Evolutionary conservation across 768 basidiomycete genomes (phyloP).

Genomic region (Hortiboletus campestris): DNA sequence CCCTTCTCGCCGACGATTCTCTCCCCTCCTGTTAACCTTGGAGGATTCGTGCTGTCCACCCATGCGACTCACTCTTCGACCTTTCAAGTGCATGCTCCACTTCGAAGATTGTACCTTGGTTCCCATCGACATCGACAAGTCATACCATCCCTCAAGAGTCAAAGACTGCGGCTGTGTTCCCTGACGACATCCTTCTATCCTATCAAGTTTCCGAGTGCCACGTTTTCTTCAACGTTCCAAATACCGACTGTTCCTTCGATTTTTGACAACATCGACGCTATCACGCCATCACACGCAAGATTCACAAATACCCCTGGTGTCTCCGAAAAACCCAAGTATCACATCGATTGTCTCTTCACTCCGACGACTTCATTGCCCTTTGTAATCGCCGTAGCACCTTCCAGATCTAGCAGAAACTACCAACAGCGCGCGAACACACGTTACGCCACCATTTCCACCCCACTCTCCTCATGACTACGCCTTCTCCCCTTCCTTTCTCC

Average conservation of each 20-base stretch:
- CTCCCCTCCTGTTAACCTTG: neutral
- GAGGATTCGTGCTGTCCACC: neutral
- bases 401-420: neutral
- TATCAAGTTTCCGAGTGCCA: neutral
- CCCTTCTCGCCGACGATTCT: neutral
- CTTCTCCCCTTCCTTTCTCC: neutral
- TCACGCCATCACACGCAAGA: constrained; percentile 1
- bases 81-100: neutral
- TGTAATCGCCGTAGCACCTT: neutral
- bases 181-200: neutral
- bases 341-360: neutral
- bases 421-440: neutral
- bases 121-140: neutral
- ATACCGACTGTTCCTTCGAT: neutral
- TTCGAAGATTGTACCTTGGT: neutral
- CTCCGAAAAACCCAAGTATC: neutral
- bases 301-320: neutral
- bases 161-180: neutral
- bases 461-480: neutral
- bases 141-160: too few species aligned
- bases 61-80: neutral
- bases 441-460: neutral
- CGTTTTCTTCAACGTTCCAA: neutral
- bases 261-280: neutral
- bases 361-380: neutral